Percentiles rank a stretch among this genome's conserved stretches.
Evolutionary conservation across 2,329 filamentous ascomycete genomes (phyloP).

Genomic region (Alternaria sp.): DNA sequence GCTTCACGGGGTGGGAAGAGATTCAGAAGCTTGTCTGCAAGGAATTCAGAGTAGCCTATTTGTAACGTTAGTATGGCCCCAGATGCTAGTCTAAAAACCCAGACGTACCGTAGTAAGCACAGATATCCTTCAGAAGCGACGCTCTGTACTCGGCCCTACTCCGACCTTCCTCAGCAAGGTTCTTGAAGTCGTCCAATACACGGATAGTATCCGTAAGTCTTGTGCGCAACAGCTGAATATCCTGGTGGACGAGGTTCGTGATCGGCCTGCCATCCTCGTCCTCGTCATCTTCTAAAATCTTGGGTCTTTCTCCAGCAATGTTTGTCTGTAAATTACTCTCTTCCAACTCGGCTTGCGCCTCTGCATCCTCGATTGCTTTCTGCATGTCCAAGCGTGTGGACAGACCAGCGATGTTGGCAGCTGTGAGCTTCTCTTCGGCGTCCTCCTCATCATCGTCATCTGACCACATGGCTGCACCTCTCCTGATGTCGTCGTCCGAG

Average conservation of each 20-base stretch:
- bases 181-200: constrained; percentile 86
- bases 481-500: constrained; percentile 65
- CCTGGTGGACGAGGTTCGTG: constrained; percentile 74
- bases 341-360: constrained; percentile 84
- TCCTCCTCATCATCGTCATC: constrained; percentile 96
- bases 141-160: constrained; percentile 88
- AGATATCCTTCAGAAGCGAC: constrained; percentile 89
- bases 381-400: constrained; percentile 84
- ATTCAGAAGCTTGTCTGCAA: constrained; percentile 95
- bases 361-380: constrained; percentile 78
- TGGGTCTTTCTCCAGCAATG: constrained; percentile 73
- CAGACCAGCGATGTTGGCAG: constrained; percentile 93
- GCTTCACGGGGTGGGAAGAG: constrained; percentile 93
- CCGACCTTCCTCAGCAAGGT: constrained; percentile 78
- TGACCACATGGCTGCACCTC: constrained; percentile 78
- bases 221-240: constrained; percentile 85
- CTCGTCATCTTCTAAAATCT: constrained; percentile 68
- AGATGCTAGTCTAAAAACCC: neutral
- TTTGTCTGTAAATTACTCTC: constrained; percentile 91
- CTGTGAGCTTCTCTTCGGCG: constrained; percentile 87
- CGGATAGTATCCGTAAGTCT: constrained; percentile 93
- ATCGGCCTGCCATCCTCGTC: constrained; percentile 66
- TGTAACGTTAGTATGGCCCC: neutral
- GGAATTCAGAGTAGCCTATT: constrained; percentile 79
- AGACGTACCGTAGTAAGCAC: constrained; percentile 78